Percentiles rank a stretch among this genome's conserved stretches.
phyloP scores from a whole-genome alignment of 2,329 filamentous ascomycete species.

The Endocalyx cinctus region DNA sequence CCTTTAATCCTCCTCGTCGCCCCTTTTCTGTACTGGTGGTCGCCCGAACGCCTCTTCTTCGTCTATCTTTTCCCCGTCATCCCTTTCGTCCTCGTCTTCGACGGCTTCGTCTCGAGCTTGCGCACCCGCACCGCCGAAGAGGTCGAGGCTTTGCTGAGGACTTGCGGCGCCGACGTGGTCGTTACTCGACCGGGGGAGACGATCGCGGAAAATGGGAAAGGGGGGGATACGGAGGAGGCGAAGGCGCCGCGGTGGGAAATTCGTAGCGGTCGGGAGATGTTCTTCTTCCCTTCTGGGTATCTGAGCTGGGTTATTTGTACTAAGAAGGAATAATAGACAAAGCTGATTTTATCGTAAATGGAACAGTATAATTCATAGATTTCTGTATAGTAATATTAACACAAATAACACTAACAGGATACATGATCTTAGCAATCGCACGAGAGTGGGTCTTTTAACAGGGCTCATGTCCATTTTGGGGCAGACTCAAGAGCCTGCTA shows the following conservation, averaged over 20 bases:
- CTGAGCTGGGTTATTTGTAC: slow-evolving; percentile 49
- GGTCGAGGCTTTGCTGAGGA: slow-evolving; percentile 54
- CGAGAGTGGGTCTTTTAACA: no score
- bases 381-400: no score
- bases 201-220: no score
- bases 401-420: no score
- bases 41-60: slow-evolving; percentile 55
- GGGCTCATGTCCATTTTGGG: no score
- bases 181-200: no score
- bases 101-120: slow-evolving; percentile 63
- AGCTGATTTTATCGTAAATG: no score
- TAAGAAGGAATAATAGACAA: slow-evolving; percentile 24
- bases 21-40: slow-evolving; percentile 49
- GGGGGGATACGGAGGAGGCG: no score
- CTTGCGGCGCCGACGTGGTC: slow-evolving; percentile 40
- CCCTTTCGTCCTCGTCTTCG: slow-evolving; percentile 63
- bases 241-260: slow-evolving; percentile 41
- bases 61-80: slow-evolving; percentile 63
- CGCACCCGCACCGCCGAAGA: slow-evolving; percentile 64
- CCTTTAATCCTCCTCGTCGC: slow-evolving; percentile 40
- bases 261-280: slow-evolving; percentile 39
- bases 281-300: slow-evolving; percentile 47
- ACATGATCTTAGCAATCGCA: no score
- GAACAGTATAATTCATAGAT: no score
- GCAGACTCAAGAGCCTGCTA: no score